Evolutionary conservation across 257 asterid species (phyloP).

Genomic region (Penstemon barbatus): DNA sequence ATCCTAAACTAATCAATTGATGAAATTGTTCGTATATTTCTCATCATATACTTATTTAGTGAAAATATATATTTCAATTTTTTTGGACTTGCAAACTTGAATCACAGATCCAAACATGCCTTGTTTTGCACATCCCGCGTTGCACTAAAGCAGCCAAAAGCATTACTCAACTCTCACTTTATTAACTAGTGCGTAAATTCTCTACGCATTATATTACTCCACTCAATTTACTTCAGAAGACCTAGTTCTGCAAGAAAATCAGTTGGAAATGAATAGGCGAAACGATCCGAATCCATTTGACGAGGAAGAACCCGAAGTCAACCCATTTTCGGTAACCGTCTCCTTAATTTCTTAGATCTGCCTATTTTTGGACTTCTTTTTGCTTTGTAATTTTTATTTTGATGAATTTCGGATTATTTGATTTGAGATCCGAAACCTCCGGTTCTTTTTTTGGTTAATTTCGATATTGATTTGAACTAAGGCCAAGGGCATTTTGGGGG

Average conservation of each 20-base stretch:
- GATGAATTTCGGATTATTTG: background rate
- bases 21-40: too few relatives aligned
- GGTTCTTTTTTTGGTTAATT: too few relatives aligned
- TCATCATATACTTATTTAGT: too few relatives aligned
- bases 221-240: background rate
- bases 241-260: background rate
- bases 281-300: slow-evolving; percentile 63
- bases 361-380: slow-evolving; percentile 10
- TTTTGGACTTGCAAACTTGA: background rate
- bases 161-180: too few relatives aligned
- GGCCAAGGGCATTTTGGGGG: too few relatives aligned
- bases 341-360: slow-evolving; percentile 21
- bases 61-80: slow-evolving; percentile 2
- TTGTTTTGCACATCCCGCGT: slow-evolving; percentile 24
- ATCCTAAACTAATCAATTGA: too few relatives aligned
- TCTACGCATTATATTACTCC: too few relatives aligned
- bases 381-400: background rate
- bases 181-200: too few relatives aligned
- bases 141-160: slow-evolving; percentile 29
- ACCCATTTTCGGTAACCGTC: slow-evolving; percentile 63
- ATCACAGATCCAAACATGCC: slow-evolving; percentile 4
- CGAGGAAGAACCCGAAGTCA: slow-evolving; percentile 61
- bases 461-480: too few relatives aligned
- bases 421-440: background rate
- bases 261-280: slow-evolving; percentile 41